Evolutionary conservation across 2,329 filamentous ascomycete species (phyloP), one percentile per base, ranked within the genome.

Genomic region (Ophiognomonia clavigignenti-juglandacearum): DNA sequence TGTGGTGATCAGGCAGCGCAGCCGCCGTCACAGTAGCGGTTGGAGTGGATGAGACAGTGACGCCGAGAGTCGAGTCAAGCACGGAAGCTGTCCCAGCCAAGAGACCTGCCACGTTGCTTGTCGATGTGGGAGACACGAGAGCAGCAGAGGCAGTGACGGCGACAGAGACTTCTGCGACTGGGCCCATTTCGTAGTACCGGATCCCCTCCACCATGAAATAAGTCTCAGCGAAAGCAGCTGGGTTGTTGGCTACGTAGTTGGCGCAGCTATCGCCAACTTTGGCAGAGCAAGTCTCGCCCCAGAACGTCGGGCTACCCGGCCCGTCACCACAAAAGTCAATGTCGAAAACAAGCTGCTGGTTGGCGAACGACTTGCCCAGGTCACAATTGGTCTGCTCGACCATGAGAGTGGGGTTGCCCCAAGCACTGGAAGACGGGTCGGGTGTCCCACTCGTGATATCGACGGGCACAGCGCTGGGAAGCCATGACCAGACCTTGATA

Each of bases 241-340:
- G 66, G 56, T 68, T 59, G 14, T 55, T 54, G 24, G 57, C 57
- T 27, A 74, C 67, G 40, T 66, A 74, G 23, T 61, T 56, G 16
- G 51, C 45, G 58, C 70, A 73, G 16, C 57, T 56, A 2, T 36
- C 45, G 35, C 57, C 56, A 16, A 50, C 16, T 18, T 20, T 49
- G 7, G 63, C 59, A 39, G 45, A 39, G 48, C 67, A 68, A 13
- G 47, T 41, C 31, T 57, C 41, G 38, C 52, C 50, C 60, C 62
- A 68, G 34, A 59, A 50, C 13, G 51, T 46, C 4, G 49, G 32
- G 34, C 57, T 56, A 42, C 62, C 82, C 1, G 84, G 83, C 70
- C 83, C 86, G 56, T 82, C 77, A 16, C 86, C 87, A 61, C 87
- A 92, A 62, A 91, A 85, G 24, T 82, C 63, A 37, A 86, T 87